phyloP scores from a whole-genome alignment of 2,329 filamentous ascomycete genomes.

The Talaromyces amestolkiae region DNA sequence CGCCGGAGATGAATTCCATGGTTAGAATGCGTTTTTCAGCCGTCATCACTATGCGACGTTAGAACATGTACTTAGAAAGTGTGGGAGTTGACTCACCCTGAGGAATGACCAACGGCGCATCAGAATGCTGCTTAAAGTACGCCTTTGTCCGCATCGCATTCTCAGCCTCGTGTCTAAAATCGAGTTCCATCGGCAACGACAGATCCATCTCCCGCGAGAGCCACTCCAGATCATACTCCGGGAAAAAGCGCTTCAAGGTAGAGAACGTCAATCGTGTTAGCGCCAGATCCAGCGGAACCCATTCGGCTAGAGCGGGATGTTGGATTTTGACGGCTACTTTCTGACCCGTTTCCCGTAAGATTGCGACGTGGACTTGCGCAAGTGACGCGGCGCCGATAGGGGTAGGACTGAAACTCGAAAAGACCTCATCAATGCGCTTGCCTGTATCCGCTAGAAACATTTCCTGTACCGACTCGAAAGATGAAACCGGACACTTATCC shows the following conservation, averaged over 20 bases:
- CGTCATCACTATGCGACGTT: conserved; percentile 65
- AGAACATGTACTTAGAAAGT: background rate
- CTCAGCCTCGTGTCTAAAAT: conserved; percentile 79
- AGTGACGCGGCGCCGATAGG: conserved; percentile 92
- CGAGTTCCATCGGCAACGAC: conserved; percentile 85
- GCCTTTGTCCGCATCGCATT: conserved; percentile 78
- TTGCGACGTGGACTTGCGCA: conserved; percentile 89
- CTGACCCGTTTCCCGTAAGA: conserved; percentile 74
- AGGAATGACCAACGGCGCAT: conserved; percentile 82
- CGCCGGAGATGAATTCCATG: conserved; percentile 89
- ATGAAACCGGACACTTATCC: conserved; percentile 91
- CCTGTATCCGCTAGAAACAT: conserved; percentile 88
- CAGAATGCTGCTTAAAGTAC: conserved; percentile 72
- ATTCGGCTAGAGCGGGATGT: conserved; percentile 84
- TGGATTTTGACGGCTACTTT: conserved; percentile 96
- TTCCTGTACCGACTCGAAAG: conserved; percentile 76
- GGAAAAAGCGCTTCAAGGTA: conserved; percentile 87
- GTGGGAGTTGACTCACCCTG: conserved; percentile 44
- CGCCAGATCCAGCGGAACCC: conserved; percentile 81
- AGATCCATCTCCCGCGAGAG: conserved; percentile 87
- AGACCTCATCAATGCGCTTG: conserved; percentile 72
- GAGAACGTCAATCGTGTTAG: conserved; percentile 87
- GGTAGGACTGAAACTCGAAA: conserved; percentile 74
- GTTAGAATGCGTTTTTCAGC: conserved; percentile 84
- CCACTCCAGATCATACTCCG: conserved; percentile 97